Conservation (phyloP, 371 early-diverging fungal genomes). For the Parasitella parasitica region DNA sequence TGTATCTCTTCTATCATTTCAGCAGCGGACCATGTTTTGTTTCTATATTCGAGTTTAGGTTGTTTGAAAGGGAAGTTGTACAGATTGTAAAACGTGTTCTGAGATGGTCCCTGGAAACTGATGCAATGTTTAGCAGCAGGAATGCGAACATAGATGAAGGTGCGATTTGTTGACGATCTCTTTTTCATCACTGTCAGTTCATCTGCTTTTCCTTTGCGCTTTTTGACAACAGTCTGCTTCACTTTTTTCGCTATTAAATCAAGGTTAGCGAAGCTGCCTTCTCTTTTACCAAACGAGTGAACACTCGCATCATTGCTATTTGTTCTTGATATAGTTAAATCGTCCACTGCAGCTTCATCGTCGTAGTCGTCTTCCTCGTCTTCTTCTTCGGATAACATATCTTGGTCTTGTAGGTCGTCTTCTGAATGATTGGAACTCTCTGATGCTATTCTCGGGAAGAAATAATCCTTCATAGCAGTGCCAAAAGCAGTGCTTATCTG, state of each 20-base stretch:
- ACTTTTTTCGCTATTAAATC: slow-evolving; percentile 14
- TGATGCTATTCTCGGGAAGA: slow-evolving; percentile 57
- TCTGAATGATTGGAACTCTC: background rate
- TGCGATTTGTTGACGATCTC: slow-evolving; percentile 66
- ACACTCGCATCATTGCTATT: background rate
- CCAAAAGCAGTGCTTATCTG: slow-evolving; percentile 84
- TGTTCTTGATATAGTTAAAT: background rate
- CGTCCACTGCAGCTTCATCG: background rate
- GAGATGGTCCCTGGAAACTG: slow-evolving; percentile 68
- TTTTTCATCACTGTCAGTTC: slow-evolving; percentile 63
- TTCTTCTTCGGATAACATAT: background rate
- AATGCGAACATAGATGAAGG: slow-evolving; percentile 76
- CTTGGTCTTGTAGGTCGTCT: background rate
- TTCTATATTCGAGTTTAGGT: slow-evolving; percentile 74
- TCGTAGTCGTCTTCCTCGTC: background rate
- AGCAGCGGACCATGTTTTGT: slow-evolving; percentile 75
- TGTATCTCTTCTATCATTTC: slow-evolving; percentile 68
- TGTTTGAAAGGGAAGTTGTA: slow-evolving; percentile 67
- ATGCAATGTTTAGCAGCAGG: slow-evolving; percentile 68
- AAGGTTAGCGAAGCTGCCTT: slow-evolving; percentile 18
- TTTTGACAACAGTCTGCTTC: slow-evolving; percentile 11
- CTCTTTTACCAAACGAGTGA: background rate
- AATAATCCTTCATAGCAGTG: slow-evolving; percentile 68
- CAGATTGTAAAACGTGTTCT: slow-evolving; percentile 74
- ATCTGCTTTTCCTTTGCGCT: slow-evolving; percentile 21